Percentiles rank a stretch among this genome's conserved stretches.
Evolutionary conservation across 2,329 filamentous ascomycete genomes (phyloP).

Genomic region (Penicillium aurantiogriseum): DNA sequence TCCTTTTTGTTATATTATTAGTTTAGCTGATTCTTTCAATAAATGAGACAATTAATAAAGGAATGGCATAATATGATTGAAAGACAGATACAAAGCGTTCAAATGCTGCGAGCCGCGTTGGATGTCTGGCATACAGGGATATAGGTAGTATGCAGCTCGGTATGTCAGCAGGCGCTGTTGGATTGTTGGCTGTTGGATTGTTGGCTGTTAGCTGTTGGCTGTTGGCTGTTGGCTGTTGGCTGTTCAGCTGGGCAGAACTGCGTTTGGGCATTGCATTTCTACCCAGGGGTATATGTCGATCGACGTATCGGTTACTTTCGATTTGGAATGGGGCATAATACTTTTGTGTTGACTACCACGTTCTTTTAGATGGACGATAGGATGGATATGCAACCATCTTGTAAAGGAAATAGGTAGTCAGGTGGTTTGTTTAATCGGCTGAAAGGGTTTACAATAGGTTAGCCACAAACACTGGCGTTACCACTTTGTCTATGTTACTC

Average conservation of each 20-base stretch:
- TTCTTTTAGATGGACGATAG: neutral
- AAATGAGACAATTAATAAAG: conserved; percentile 3
- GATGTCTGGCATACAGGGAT: neutral
- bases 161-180: neutral
- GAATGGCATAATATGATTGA: conserved; percentile 1
- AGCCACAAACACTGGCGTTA: neutral
- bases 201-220: neutral
- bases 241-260: conserved; percentile 3
- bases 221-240: neutral
- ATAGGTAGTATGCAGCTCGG: neutral
- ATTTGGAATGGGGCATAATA: neutral
- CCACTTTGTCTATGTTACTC: neutral
- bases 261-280: conserved; percentile 3
- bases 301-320: neutral
- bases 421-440: neutral
- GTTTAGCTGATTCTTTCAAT: neutral
- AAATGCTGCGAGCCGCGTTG: neutral
- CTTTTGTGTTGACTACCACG: neutral
- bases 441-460: neutral
- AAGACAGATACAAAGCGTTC: neutral
- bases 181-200: neutral
- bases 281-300: neutral
- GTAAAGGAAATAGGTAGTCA: neutral
- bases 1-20: neutral
- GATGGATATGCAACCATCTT: neutral